phyloP scores from a whole-genome alignment of 164 flowering plant species.

The Stephania cephalantha region DNA sequence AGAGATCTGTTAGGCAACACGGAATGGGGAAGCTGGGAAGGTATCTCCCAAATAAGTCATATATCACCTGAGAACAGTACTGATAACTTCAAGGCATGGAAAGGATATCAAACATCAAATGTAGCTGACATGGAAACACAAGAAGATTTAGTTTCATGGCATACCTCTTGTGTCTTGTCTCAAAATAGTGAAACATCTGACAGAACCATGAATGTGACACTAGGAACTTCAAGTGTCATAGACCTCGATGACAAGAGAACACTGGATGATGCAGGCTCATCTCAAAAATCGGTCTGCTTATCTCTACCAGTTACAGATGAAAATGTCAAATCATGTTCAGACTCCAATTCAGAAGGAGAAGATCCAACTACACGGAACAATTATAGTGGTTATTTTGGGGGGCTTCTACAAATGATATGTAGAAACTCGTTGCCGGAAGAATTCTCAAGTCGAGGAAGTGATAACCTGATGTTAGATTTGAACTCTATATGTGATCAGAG shows the following conservation, averaged over 20 bases:
- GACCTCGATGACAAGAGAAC: conserved; percentile 10
- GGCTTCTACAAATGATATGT: conserved; percentile 24
- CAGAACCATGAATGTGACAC: background rate
- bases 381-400: conserved; percentile 15
- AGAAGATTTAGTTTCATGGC: conserved; percentile 47
- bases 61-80: conserved; percentile 9
- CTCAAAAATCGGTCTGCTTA: conserved; percentile 19
- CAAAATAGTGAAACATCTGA: conserved; percentile 25
- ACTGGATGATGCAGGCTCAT: conserved; percentile 14
- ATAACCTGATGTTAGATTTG: conserved; percentile 13
- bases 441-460: conserved; percentile 14
- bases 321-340: conserved; percentile 39
- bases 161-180: conserved; percentile 32
- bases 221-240: background rate
- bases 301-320: conserved; percentile 23
- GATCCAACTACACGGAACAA: conserved; percentile 18
- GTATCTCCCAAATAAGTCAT: conserved; percentile 11
- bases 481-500: conserved; percentile 9
- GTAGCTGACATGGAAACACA: conserved; percentile 21
- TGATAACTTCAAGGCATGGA: conserved; percentile 9
- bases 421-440: conserved; percentile 21
- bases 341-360: conserved; percentile 54
- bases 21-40: conserved; percentile 1
- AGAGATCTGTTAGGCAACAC: conserved; percentile 20
- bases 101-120: conserved; percentile 17